Percentiles rank a stretch among this genome's conserved stretches.
Evolutionary conservation across 1,139 yeast genomes (phyloP).

Genomic region (Geotrichum fermentans): DNA sequence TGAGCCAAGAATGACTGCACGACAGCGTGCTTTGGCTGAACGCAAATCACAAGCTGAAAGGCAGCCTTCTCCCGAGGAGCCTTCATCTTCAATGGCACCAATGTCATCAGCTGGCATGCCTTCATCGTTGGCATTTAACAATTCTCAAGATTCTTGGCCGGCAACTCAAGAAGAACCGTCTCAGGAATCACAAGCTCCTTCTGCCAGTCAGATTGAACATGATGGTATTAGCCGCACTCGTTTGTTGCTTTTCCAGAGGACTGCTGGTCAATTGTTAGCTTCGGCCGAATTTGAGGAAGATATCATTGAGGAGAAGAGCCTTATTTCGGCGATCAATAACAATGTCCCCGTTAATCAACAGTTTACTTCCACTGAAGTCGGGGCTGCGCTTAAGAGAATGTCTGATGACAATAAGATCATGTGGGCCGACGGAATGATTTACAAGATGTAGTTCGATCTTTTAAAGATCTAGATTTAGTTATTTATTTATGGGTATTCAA

Average conservation of each 20-base stretch:
- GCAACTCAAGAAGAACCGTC: conserved; percentile 21
- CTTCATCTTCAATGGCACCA: conserved; percentile 15
- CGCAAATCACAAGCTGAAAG: background rate
- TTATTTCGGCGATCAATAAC: conserved; percentile 30
- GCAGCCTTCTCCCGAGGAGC: conserved; percentile 4
- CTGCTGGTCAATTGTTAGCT: conserved; percentile 36
- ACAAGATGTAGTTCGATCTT: conserved; percentile 23
- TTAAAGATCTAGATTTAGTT: background rate
- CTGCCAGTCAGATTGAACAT: conserved; percentile 20
- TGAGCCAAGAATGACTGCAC: conserved; percentile 24
- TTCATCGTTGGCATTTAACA: conserved; percentile 21
- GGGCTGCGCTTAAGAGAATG: conserved; percentile 38
- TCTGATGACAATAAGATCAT: conserved; percentile 38
- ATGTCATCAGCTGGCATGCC: conserved; percentile 21
- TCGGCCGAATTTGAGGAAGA: conserved; percentile 32
- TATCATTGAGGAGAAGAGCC: conserved; percentile 27
- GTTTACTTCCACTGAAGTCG: conserved; percentile 36
- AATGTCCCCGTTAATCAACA: conserved; percentile 35
- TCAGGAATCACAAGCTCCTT: conserved; percentile 14
- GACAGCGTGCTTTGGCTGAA: conserved; percentile 25
- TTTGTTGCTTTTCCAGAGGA: conserved; percentile 30
- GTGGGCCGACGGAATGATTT: conserved; percentile 28
- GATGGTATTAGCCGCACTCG: conserved; percentile 35
- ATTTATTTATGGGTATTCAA: background rate
- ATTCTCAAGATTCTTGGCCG: conserved; percentile 31